These are phyloP conservation scores for Boletellus ananiceps DNA, from an alignment of 768 basidiomycete species.

Conservation along the genomic window DNA sequence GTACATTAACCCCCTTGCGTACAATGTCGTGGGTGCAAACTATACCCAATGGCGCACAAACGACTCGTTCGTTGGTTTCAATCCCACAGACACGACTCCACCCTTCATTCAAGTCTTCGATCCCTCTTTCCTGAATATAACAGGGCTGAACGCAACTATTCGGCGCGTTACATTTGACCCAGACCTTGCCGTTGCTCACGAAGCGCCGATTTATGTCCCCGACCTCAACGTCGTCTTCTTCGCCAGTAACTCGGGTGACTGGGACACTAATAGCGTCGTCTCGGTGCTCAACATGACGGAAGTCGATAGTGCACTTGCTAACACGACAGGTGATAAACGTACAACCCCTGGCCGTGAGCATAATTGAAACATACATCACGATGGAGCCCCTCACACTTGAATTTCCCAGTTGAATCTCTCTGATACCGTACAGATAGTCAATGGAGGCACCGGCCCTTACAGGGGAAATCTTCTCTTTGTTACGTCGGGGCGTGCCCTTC, in stretches of 20 bases:
- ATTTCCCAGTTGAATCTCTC: slow-evolving; percentile 49
- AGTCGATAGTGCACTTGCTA: slow-evolving; percentile 43
- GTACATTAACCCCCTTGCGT: slow-evolving; percentile 48
- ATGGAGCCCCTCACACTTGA: slow-evolving; percentile 2
- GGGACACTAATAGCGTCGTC: slow-evolving; percentile 59
- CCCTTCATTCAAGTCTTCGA: slow-evolving; percentile 60
- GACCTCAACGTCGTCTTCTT: slow-evolving; percentile 75
- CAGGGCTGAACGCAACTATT: slow-evolving; percentile 55
- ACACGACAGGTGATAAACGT: slow-evolving; percentile 40
- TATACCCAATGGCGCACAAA: slow-evolving; percentile 33
- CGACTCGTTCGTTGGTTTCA: slow-evolving; percentile 44
- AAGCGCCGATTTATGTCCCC: slow-evolving; percentile 66
- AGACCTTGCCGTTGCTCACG: slow-evolving; percentile 71
- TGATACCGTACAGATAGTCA: slow-evolving; percentile 62
- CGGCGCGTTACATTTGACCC: slow-evolving; percentile 55
- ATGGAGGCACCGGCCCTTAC: slow-evolving; percentile 64
- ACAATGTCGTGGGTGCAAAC: slow-evolving; percentile 48
- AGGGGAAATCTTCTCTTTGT: slow-evolving; percentile 54
- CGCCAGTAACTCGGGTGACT: slow-evolving; percentile 60
- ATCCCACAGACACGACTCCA: slow-evolving; percentile 54
- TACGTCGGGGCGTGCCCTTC: slow-evolving; percentile 59
- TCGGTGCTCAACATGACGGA: slow-evolving; percentile 59
- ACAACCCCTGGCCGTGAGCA: slow-evolving; percentile 39
- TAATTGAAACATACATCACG: background rate
- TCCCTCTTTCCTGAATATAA: slow-evolving; percentile 50